Evolutionary conservation across 208 protist genomes (phyloP).

Genomic region (Trypanosoma boissoni): DNA sequence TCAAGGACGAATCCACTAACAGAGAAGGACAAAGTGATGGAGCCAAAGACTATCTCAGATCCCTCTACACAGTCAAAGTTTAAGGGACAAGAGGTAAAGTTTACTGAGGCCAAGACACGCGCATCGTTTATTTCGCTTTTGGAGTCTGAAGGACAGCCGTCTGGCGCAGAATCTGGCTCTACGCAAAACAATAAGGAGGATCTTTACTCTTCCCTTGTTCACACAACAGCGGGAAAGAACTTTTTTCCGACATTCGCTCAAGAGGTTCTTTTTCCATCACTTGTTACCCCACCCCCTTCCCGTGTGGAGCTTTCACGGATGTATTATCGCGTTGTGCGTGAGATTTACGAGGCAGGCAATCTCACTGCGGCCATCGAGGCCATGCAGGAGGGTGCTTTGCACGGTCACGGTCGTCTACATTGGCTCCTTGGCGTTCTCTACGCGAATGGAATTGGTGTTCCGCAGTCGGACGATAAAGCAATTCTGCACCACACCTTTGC

Average conservation of each 20-base stretch:
- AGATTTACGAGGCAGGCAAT: conserved; percentile 62
- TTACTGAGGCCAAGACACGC: no score
- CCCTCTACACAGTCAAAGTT: no score
- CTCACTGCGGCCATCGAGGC: conserved; percentile 42
- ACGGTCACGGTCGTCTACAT: conserved; percentile 70
- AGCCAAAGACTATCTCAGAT: no score
- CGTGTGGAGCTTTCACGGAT: conserved; percentile 44
- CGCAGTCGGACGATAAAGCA: conserved; percentile 47
- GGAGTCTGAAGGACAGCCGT: no score
- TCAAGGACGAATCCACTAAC: no score
- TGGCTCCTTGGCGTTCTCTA: conserved; percentile 81
- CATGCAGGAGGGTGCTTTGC: conserved; percentile 37
- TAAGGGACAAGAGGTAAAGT: no score
- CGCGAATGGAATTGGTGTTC: conserved; percentile 71
- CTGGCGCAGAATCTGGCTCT: no score
- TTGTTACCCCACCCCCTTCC: conserved; percentile 12
- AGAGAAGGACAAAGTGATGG: no score
- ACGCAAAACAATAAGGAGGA: no score
- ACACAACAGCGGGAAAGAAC: not conserved
- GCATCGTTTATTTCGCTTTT: no score
- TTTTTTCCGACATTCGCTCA: not conserved
- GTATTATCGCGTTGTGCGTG: conserved; percentile 58
- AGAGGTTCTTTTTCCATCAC: not conserved
- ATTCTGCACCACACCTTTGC: conserved; percentile 83
- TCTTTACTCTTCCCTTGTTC: no score